These are phyloP conservation scores for Apostasia shenzhenica DNA, from an alignment of 106 monocot species.

Conservation along the genomic window DNA sequence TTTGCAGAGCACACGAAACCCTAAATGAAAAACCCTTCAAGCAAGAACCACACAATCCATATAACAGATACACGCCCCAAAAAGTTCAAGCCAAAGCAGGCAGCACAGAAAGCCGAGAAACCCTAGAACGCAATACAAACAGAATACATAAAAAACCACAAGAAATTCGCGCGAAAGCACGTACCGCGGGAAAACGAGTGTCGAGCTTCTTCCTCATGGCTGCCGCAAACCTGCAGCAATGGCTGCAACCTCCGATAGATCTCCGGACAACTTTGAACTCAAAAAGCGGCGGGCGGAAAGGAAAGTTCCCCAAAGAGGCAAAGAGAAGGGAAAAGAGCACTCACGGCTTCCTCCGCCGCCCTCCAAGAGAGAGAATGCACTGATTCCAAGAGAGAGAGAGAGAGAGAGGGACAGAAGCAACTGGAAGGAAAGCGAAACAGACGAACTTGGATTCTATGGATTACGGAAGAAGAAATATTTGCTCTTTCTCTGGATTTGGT, in stretches of 20 bases:
- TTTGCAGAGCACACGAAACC: too few species aligned
- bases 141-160: neutral
- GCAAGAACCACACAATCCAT: too few species aligned
- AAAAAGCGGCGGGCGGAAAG: neutral
- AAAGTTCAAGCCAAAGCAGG: too few species aligned
- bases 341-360: neutral
- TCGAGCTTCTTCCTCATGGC: conserved; percentile 85
- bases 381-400: neutral
- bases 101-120: neutral
- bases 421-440: neutral
- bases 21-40: too few species aligned
- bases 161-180: neutral
- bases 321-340: neutral
- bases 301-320: neutral
- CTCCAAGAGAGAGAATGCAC: neutral
- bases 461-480: neutral
- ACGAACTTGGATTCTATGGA: neutral
- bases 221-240: neutral
- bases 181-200: conserved; percentile 79
- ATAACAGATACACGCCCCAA: too few species aligned
- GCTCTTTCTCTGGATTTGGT: neutral
- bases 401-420: neutral
- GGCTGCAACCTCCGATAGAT: neutral
- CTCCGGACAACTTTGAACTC: neutral
- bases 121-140: neutral